These are phyloP conservation scores for Fomitopsis betulina DNA, from an alignment of 1,284 basidiomycete species.

Conservation along the genomic window DNA sequence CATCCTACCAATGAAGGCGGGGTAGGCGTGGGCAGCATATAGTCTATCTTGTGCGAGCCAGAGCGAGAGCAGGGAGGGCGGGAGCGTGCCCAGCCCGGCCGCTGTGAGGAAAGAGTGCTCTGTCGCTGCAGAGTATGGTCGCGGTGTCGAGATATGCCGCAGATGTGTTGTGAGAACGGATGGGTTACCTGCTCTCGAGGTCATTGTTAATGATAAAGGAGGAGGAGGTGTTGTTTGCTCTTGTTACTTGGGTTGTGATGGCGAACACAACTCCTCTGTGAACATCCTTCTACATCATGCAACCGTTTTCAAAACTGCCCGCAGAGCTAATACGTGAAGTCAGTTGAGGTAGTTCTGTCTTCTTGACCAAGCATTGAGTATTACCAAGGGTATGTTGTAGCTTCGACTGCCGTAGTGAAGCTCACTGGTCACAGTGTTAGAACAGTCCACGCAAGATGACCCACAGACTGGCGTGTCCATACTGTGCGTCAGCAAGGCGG, in stretches of 20 bases:
- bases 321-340: background rate
- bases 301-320: background rate
- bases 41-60: constrained; percentile 67
- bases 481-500: background rate
- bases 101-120: constrained; percentile 51
- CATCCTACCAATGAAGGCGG: constrained; percentile 54
- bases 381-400: too few species aligned
- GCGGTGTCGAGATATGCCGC: constrained; percentile 29
- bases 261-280: background rate
- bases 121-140: constrained; percentile 43
- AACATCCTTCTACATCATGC: background rate
- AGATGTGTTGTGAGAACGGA: constrained; percentile 29
- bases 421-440: background rate
- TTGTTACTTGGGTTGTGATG: background rate
- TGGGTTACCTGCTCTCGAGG: background rate
- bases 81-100: constrained; percentile 48
- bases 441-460: background rate
- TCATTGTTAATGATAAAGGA: background rate
- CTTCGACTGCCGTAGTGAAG: too few species aligned
- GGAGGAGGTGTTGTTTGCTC: background rate
- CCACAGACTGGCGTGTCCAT: background rate
- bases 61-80: constrained; percentile 41
- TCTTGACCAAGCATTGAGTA: too few species aligned
- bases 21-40: constrained; percentile 65
- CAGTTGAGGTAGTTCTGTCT: background rate